phyloP scores from a whole-genome alignment of 768 basidiomycete genomes.

The Mycena metata region DNA sequence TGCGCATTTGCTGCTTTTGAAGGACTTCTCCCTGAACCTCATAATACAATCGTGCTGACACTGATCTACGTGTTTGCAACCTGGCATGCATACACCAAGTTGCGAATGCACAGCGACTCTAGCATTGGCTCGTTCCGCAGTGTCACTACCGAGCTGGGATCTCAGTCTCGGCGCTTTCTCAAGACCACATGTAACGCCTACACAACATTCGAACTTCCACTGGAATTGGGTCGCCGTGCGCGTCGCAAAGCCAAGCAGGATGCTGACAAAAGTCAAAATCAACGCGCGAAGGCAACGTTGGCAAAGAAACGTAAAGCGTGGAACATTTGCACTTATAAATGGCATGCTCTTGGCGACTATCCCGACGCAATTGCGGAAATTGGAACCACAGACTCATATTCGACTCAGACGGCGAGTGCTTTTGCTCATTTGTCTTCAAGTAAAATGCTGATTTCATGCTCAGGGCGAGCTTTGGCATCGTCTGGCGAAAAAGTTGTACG shows the following conservation, averaged over 20 bases:
- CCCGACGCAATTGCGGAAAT: neutral
- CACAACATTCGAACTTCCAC: too few relatives aligned
- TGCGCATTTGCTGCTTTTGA: constrained; percentile 53
- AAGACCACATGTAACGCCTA: too few relatives aligned
- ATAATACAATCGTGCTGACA: constrained; percentile 34
- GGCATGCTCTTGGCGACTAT: constrained; percentile 14
- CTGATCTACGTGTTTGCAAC: constrained; percentile 35
- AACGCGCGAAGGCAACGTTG: too few relatives aligned
- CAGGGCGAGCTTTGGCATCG: constrained; percentile 3
- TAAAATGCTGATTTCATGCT: neutral
- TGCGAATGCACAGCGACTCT: too few relatives aligned
- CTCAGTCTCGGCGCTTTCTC: too few relatives aligned
- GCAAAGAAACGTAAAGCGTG: neutral
- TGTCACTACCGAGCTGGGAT: too few relatives aligned
- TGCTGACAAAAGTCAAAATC: too few relatives aligned
- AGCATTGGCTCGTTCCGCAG: too few relatives aligned
- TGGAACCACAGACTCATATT: constrained; percentile 15
- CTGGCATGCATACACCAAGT: constrained; percentile 41
- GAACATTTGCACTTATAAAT: constrained; percentile 17
- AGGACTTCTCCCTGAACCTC: constrained; percentile 42
- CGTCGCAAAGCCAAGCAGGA: too few relatives aligned
- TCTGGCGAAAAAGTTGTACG: neutral
- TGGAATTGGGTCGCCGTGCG: too few relatives aligned
- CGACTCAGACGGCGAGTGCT: constrained; percentile 9
- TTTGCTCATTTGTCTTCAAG: neutral